phyloP scores from a whole-genome alignment of 306 rosid genomes.

The Nissolia schottii region DNA sequence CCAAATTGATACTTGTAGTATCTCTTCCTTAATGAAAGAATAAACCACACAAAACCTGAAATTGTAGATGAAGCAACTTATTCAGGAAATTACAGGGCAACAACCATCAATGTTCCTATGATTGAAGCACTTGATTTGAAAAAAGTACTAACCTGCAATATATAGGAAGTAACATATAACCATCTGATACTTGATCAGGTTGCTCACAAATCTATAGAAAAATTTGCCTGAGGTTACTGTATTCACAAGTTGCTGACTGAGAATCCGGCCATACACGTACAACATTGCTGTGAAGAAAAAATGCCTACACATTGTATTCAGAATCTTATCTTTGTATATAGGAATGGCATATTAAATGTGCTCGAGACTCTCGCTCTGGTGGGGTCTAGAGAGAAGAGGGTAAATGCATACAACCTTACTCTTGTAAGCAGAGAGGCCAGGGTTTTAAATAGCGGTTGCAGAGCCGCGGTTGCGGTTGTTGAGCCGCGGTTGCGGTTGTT shows the following conservation, averaged over 20 bases:
- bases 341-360: no score
- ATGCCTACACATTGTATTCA: conserved; percentile 61
- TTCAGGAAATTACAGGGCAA: neutral
- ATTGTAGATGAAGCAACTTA: conserved; percentile 20
- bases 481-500: no score
- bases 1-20: conserved; percentile 96
- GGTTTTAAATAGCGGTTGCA: no score
- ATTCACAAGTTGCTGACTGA: conserved; percentile 85
- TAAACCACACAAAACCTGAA: conserved; percentile 97
- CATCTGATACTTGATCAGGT: conserved; percentile 92
- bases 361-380: no score
- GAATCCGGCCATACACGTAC: conserved; percentile 92
- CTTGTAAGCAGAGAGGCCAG: no score
- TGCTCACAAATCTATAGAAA: conserved; percentile 66
- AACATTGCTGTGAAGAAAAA: conserved; percentile 98
- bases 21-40: conserved; percentile 87
- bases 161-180: conserved; percentile 88
- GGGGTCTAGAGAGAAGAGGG: no score
- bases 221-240: conserved; percentile 75
- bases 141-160: conserved; percentile 64
- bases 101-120: neutral
- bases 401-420: no score
- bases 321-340: conserved; percentile 24
- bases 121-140: conserved; percentile 5
- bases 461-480: no score